Evolutionary conservation across 495 filamentous ascomycete species (phyloP).

Genomic region (Monascus purpureus): DNA sequence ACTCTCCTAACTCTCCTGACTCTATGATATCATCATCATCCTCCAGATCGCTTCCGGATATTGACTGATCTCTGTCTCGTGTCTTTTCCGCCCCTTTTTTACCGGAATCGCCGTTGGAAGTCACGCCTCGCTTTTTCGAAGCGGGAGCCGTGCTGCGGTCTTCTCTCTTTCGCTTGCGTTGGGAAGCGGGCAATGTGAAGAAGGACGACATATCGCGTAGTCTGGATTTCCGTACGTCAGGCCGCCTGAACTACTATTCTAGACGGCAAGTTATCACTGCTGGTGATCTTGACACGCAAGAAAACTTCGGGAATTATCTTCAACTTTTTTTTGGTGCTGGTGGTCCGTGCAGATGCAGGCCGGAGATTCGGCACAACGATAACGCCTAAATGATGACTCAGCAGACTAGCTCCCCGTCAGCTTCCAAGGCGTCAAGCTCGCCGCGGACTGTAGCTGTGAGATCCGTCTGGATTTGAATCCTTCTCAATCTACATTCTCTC

Average conservation of each 20-base stretch:
- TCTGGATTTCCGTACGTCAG: conserved; percentile 5
- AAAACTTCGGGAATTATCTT: too few relatives aligned
- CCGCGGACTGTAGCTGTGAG: too few relatives aligned
- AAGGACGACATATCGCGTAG: conserved; percentile 58
- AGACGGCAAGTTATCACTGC: background rate
- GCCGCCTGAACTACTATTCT: conserved; percentile 9
- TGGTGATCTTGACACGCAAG: too few relatives aligned
- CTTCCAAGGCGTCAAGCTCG: conserved; percentile 31
- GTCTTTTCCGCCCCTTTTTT: conserved; percentile 11
- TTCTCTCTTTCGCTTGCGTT: conserved; percentile 67
- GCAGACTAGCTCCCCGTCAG: conserved; percentile 21
- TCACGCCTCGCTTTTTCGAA: conserved; percentile 42
- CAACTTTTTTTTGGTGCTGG: conserved; percentile 30
- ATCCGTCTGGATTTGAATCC: too few relatives aligned
- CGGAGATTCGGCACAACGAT: conserved; percentile 9
- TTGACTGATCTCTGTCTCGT: conserved; percentile 44
- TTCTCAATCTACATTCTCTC: background rate
- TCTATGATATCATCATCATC: conserved; percentile 39
- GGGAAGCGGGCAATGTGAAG: conserved; percentile 62
- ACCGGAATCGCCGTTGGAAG: conserved; percentile 17
- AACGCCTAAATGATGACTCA: conserved; percentile 24
- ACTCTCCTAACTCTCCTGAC: conserved; percentile 17
- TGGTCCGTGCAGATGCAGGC: conserved; percentile 14
- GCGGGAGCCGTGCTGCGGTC: conserved; percentile 32
- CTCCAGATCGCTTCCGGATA: conserved; percentile 74